Evolutionary conservation across 805 yeast genomes (phyloP).

Genomic region (Yamadazyma laniorum): DNA sequence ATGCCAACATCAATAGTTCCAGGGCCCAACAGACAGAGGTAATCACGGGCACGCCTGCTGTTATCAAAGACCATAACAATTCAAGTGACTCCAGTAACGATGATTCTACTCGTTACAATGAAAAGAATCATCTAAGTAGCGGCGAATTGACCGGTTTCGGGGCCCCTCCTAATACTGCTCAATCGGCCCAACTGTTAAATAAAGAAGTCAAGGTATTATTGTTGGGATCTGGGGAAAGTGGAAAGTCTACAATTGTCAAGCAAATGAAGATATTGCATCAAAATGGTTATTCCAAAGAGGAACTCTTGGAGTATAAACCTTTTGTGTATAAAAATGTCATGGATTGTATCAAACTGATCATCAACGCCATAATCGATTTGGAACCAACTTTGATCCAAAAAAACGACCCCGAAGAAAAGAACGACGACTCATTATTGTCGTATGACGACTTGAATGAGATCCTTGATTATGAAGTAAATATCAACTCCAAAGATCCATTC

Average conservation of each 20-base stretch:
- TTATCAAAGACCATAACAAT: conserved; percentile 8
- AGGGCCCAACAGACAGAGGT: background rate
- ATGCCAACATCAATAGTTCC: background rate
- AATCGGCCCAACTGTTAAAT: conserved; percentile 5
- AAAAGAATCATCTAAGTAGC: conserved; percentile 3
- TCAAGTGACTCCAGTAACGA: conserved; percentile 13
- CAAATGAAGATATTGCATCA: conserved; percentile 80
- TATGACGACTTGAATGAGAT: conserved; percentile 44
- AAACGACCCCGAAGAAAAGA: background rate
- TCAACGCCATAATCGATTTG: conserved; percentile 61
- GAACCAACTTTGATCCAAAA: conserved; percentile 35
- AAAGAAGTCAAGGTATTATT: conserved; percentile 70
- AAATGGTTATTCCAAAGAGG: conserved; percentile 68
- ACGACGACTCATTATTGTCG: conserved; percentile 18
- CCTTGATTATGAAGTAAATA: conserved; percentile 46
- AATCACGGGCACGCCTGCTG: background rate
- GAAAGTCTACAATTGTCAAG: conserved; percentile 76
- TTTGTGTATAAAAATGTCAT: conserved; percentile 75
- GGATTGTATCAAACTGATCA: conserved; percentile 71
- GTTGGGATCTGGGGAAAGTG: conserved; percentile 85
- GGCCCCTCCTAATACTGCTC: background rate
- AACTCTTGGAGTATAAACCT: conserved; percentile 69
- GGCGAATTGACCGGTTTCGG: background rate
- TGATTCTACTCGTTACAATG: conserved; percentile 14
- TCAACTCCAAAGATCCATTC: conserved; percentile 53